phyloP scores from a whole-genome alignment of 441 rosid genomes.

The Adansonia gregorii region DNA sequence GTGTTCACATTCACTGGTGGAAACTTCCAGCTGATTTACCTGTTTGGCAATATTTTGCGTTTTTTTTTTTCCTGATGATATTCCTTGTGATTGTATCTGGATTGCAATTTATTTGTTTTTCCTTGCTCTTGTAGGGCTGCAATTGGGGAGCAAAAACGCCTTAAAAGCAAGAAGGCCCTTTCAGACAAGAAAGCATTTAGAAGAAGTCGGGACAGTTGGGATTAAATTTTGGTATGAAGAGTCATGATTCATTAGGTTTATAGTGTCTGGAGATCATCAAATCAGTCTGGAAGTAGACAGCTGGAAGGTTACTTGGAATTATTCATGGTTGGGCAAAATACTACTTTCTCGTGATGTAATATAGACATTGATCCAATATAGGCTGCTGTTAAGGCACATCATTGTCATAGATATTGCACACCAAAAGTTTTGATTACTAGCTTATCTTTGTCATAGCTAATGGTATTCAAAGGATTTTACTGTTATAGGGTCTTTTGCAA shows the following conservation, averaged over 20 bases:
- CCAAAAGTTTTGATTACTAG: background rate
- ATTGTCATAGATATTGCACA: background rate
- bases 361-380: conserved; percentile 3
- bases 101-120: conserved; percentile 12
- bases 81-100: background rate
- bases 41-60: background rate
- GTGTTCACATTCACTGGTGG: conserved; percentile 22
- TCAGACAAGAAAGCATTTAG: conserved; percentile 89
- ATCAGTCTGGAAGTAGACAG: background rate
- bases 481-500: background rate
- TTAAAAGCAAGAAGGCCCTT: conserved; percentile 76
- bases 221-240: conserved; percentile 32
- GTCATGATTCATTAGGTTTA: background rate
- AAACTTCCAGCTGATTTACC: background rate
- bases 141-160: conserved; percentile 61
- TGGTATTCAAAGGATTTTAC: background rate
- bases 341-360: background rate
- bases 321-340: background rate
- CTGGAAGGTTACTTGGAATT: background rate
- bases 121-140: conserved; percentile 63
- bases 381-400: background rate
- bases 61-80: background rate
- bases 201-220: conserved; percentile 78
- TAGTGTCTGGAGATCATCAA: conserved; percentile 7
- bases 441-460: background rate